These are phyloP conservation scores for Ascochyta lentis DNA, from an alignment of 2,329 filamentous ascomycete species.

Conservation along the genomic window DNA sequence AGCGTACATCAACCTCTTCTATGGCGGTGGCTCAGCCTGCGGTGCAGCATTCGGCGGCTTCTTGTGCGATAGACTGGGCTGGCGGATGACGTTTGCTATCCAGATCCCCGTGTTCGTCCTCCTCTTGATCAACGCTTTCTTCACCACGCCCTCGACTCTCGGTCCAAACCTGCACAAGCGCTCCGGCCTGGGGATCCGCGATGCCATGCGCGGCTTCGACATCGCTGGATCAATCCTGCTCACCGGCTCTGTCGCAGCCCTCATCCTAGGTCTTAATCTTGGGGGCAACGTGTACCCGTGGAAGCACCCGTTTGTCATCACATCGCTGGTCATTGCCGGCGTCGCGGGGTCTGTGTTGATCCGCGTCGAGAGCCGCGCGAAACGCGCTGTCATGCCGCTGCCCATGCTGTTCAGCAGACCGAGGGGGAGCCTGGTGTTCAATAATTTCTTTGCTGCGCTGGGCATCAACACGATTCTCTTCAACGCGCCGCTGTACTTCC, in stretches of 20 bases:
- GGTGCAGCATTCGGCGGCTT: slow-evolving; percentile 74
- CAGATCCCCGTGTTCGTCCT: slow-evolving; percentile 59
- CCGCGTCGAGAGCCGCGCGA: slow-evolving; percentile 47
- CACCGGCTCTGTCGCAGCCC: slow-evolving; percentile 54
- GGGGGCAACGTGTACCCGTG: slow-evolving; percentile 61
- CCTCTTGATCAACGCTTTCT: slow-evolving; percentile 52
- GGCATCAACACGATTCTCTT: slow-evolving; percentile 67
- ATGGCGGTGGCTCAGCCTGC: slow-evolving; percentile 58
- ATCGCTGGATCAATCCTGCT: slow-evolving; percentile 57
- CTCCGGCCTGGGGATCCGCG: slow-evolving; percentile 50
- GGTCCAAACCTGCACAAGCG: slow-evolving; percentile 54
- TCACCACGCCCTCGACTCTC: slow-evolving; percentile 54
- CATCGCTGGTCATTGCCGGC: slow-evolving; percentile 52
- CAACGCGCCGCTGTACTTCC: slow-evolving; percentile 73
- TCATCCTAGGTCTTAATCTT: slow-evolving; percentile 60
- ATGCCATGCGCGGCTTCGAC: slow-evolving; percentile 58
- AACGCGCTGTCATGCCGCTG: slow-evolving; percentile 58
- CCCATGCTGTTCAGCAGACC: slow-evolving; percentile 56
- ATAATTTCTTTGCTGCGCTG: slow-evolving; percentile 59
- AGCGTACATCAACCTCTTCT: slow-evolving; percentile 70
- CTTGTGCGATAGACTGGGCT: slow-evolving; percentile 73
- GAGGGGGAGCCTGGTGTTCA: slow-evolving; percentile 58
- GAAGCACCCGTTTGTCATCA: slow-evolving; percentile 58
- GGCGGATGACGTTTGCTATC: slow-evolving; percentile 72
- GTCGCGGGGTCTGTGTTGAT: slow-evolving; percentile 52